Percentiles rank a stretch among this genome's conserved stretches.
Evolutionary conservation across 768 basidiomycete genomes (phyloP).

Genomic region (Tremella mesenterica): DNA sequence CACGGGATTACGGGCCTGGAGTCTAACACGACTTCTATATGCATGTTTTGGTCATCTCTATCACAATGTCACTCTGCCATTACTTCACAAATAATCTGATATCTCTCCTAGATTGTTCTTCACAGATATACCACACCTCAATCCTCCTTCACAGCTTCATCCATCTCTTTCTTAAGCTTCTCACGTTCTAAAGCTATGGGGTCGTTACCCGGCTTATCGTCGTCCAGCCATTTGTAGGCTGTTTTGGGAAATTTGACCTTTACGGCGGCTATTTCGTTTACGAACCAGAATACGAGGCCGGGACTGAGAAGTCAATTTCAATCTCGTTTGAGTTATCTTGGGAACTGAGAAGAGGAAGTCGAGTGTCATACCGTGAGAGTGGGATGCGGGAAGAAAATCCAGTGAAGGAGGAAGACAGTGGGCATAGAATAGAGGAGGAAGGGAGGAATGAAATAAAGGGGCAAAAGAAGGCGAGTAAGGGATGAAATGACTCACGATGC

Average conservation of each 20-base stretch:
- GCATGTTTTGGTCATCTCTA: too few species aligned
- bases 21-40: too few species aligned
- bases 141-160: constrained; percentile 29
- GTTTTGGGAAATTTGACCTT: constrained; percentile 39
- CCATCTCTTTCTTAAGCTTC: constrained; percentile 36
- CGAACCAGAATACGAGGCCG: constrained; percentile 90
- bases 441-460: too few species aligned
- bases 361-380: background rate
- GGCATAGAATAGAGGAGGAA: too few species aligned
- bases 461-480: too few species aligned
- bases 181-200: constrained; percentile 28
- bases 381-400: too few species aligned
- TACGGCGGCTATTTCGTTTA: constrained; percentile 68
- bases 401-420: background rate
- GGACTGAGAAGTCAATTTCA: constrained; percentile 46
- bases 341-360: background rate
- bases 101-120: too few species aligned
- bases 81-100: too few species aligned
- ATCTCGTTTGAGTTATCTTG: background rate
- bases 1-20: too few species aligned
- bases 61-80: too few species aligned
- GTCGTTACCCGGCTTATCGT: constrained; percentile 14
- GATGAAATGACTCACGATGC: constrained; percentile 45
- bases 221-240: constrained; percentile 37
- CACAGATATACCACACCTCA: too few species aligned